Base-by-base conservation (phyloP, 1,284 basidiomycete genomes). In the Malassezia caprae region DNA sequence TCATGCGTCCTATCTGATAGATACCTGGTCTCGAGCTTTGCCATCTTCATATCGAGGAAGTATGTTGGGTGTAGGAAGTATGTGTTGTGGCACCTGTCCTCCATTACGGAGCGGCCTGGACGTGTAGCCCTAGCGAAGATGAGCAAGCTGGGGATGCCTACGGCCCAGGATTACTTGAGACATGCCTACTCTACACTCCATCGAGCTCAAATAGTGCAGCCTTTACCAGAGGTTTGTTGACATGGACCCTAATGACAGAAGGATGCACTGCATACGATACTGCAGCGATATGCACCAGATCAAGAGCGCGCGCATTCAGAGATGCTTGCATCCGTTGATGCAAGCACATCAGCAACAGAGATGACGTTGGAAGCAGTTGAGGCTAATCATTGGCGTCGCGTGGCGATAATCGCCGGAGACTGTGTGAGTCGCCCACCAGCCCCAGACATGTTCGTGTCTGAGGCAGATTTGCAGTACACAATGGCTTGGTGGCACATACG, bases 401-500 rank as follows among this genome's bases (percentile, higher is more conserved):
- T 44, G 10, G 53, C 43, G 4, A 8, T n/a, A 2, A n/a, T 30
- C 4, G 28, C 53, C 10, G 46, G 26, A 3, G 31, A 39, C 1
- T 32, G 27, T 13, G 44, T 56, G 17, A 5, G 17, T 8, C 26
- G 2, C 19, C 26, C 39, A 4, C 8, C 37, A 7, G 21, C 1
- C 11, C 34, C 40, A n/a, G 10, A 19, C 6, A 35, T 13, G 21
- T 3, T 24, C 13, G 10, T 32, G 5, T 10, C 27, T 11, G 13
- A 21, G 10, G 21, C 31, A 3, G 48, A 56, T 28, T 5, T 56
- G 8, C 24, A 27, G 3, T 19, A 30, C 30, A n/a, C 44, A 15
- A 10, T 56, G 7, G 39, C 42, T 8, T 56, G 53, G 53, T 56
- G 53, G 53, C 53, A 56, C 17, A 23, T 56, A 12, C 53, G 53